Evolutionary conservation across 1,284 basidiomycete genomes (phyloP).

Genomic region (Blastosporella zonata): DNA sequence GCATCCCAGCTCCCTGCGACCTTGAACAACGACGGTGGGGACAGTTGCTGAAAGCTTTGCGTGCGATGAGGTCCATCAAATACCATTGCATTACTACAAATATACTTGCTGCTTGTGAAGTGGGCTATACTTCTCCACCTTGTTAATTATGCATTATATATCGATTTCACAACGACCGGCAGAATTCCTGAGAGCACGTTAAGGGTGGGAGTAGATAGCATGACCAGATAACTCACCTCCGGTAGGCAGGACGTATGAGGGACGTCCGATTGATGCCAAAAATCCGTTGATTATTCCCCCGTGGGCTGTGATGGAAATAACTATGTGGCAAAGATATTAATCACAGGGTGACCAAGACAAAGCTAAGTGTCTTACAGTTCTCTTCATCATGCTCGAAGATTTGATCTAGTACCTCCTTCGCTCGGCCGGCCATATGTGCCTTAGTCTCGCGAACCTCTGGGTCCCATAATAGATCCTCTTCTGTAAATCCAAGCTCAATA

Average conservation of each 20-base stretch:
- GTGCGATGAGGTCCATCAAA: not conserved
- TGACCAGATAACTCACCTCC: conserved; percentile 45
- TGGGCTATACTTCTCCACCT: too few species aligned
- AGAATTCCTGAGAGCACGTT: conserved; percentile 24
- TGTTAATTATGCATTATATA: not conserved
- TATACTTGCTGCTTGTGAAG: too few species aligned
- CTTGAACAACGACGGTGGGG: conserved; percentile 22
- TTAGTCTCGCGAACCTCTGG: conserved; percentile 64
- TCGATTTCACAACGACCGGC: conserved; percentile 28
- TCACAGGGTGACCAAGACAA: not conserved
- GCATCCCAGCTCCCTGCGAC: conserved; percentile 20
- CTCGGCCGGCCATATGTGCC: conserved; percentile 52
- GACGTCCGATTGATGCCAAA: conserved; percentile 42
- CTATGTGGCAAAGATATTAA: conserved; percentile 23
- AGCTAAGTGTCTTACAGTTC: conserved; percentile 37
- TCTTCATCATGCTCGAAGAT: conserved; percentile 54
- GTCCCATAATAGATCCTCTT: conserved; percentile 75
- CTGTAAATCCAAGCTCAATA: conserved; percentile 68
- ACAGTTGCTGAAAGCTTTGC: conserved; percentile 18
- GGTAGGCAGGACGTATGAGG: conserved; percentile 47
- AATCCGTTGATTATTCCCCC: conserved; percentile 58
- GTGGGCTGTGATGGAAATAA: conserved; percentile 65
- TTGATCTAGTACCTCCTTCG: conserved; percentile 54
- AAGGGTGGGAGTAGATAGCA: not conserved
- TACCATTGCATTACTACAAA: not conserved